phyloP scores from a whole-genome alignment of 306 rosid species.

The Canavalia ensiformis region DNA sequence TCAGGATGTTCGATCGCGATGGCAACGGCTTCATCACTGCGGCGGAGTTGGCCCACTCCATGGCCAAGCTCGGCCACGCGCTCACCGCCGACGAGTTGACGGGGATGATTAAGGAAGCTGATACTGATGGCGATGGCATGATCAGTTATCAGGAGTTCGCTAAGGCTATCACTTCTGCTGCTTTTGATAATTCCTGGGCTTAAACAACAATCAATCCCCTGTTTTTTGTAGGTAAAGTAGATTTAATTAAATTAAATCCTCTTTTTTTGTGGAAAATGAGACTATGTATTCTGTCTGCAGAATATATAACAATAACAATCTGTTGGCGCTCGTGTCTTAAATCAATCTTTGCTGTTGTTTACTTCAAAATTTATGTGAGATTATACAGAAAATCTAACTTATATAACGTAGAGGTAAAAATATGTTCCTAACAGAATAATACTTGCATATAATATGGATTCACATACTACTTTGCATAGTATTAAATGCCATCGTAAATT shows the following conservation, averaged over 20 bases:
- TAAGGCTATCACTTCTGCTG: constrained; percentile 83
- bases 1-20: constrained; percentile 81
- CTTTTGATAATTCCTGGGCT: constrained; percentile 91
- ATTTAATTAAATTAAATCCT: not conserved
- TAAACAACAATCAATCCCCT: not conserved
- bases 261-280: too few relatives aligned
- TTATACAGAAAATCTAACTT: too few relatives aligned
- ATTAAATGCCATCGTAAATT: not conserved
- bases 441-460: not conserved
- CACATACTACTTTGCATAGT: not conserved
- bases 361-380: too few relatives aligned
- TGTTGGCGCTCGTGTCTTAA: too few relatives aligned
- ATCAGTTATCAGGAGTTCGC: constrained; percentile 82
- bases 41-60: constrained; percentile 92
- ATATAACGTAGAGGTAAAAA: too few relatives aligned
- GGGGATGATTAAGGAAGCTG: constrained; percentile 93
- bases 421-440: too few relatives aligned
- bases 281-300: not conserved
- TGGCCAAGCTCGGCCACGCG: constrained; percentile 90
- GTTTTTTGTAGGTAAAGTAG: not conserved
- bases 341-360: too few relatives aligned
- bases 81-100: constrained; percentile 86
- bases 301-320: not conserved
- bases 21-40: constrained; percentile 92
- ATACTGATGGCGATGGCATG: constrained; percentile 85